phyloP scores from a whole-genome alignment of 2,329 filamentous ascomycete species.

The Fusarium mexicanum region DNA sequence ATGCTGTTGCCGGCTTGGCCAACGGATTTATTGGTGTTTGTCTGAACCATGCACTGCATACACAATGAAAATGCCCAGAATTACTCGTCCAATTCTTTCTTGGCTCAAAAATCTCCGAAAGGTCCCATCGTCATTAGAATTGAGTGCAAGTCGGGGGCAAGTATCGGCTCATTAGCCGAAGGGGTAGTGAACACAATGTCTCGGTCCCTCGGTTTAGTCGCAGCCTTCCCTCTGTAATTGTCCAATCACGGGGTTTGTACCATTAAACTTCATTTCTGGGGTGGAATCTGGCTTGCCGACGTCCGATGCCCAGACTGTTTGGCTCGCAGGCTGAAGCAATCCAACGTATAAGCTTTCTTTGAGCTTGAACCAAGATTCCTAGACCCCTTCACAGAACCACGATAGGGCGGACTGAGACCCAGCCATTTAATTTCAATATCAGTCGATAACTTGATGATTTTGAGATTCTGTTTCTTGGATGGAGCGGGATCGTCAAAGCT shows the following conservation, averaged over 20 bases:
- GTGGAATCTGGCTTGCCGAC: neutral
- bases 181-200: constrained; percentile 24
- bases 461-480: neutral
- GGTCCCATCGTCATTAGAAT: neutral
- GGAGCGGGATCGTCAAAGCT: neutral
- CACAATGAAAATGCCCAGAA: neutral
- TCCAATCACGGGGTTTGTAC: neutral
- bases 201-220: constrained; percentile 21
- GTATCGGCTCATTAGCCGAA: neutral
- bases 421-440: neutral
- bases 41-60: too few relatives aligned
- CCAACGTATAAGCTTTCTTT: constrained; percentile 5
- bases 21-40: neutral
- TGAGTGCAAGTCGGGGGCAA: neutral
- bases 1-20: neutral
- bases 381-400: neutral
- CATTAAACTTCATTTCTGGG: neutral
- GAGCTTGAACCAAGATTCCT: neutral
- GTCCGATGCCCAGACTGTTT: constrained; percentile 19
- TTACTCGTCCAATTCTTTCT: neutral
- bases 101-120: neutral
- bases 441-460: neutral
- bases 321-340: neutral
- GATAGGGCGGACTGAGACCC: neutral
- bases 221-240: neutral